Evolutionary conservation across 208 protist species (phyloP), one percentile per base, ranked within the genome.

Genomic region (Trypanosoma mega): DNA sequence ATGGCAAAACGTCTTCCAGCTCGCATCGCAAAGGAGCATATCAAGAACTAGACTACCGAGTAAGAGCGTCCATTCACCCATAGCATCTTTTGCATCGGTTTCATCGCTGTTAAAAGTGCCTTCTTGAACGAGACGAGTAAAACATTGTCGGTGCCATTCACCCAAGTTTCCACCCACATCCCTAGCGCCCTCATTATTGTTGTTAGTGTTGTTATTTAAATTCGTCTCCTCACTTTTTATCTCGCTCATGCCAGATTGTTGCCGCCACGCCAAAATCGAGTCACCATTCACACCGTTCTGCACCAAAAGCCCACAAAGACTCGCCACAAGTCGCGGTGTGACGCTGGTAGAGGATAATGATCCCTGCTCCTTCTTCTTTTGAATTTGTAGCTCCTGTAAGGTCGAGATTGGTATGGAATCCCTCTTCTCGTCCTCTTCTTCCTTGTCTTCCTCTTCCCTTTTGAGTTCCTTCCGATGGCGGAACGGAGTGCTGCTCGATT

Each of bases 1-100:
- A 12, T 11, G 44, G 14, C 23, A 12, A 12, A 72, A 29, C 5
- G 56, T 36, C 4, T 46, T 1, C 65, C 55, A 64, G 7, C 30
- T 48, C 31, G n/a, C 21, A 20, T 64, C 65, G 33, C 21, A 59
- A 16, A 59, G 16, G 29, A 72, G 33, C n/a, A 72, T 33, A 39
- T 64, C 56, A 37, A 64, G 57, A 0, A 72, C 57, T 30, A 72
- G 39, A 45, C 65, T 72, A 21, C 65, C 65, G 2, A 72, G 23
- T 23, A 70, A 41, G 14, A 57, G 48, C 33, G 27, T 27, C 2
- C 36, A 37, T 23, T 33, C 55, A n/a, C 16, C 16, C 1, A 12
- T 49, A n/a, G n/a, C n/a, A 21, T 14, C 23, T 0, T 14, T 23
- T 0, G 23, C 2, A 46, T 30, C 11, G 27, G 5, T 30, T 26